phyloP scores from a whole-genome alignment of 257 asterid genomes.

The Capsicum baccatum region DNA sequence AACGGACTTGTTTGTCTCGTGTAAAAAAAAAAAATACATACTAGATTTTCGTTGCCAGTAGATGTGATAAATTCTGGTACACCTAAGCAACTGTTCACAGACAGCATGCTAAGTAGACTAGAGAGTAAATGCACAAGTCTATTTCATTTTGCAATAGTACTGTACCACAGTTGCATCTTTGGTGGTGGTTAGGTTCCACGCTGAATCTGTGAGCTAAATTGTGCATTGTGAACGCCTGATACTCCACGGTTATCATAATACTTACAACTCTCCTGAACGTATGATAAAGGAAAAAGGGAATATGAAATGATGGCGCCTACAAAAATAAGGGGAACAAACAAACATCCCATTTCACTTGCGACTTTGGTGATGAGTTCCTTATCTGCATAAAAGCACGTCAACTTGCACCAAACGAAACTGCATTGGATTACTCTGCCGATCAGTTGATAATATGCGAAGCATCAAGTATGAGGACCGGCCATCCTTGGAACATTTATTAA shows the following conservation, averaged over 20 bases:
- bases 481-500: not conserved
- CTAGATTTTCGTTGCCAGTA: not conserved
- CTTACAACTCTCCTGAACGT: not conserved
- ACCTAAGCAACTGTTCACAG: not conserved
- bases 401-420: not conserved
- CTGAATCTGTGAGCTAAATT: too few species aligned
- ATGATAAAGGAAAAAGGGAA: not conserved
- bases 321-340: not conserved
- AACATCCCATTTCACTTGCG: not conserved
- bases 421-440: not conserved
- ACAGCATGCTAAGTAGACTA: not conserved
- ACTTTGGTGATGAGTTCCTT: not conserved
- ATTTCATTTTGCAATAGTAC: not conserved
- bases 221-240: too few species aligned
- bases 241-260: too few species aligned
- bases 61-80: not conserved
- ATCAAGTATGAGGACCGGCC: not conserved
- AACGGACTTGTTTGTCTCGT: not conserved
- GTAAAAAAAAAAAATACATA: not conserved
- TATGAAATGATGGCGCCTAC: not conserved
- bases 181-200: not conserved
- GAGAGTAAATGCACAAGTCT: not conserved
- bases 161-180: not conserved
- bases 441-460: not conserved
- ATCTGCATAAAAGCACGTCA: not conserved